Percentiles rank a stretch among this genome's conserved stretches.
Conservation (phyloP, 2,329 filamentous ascomycete species). For the Cercospora zeina region DNA sequence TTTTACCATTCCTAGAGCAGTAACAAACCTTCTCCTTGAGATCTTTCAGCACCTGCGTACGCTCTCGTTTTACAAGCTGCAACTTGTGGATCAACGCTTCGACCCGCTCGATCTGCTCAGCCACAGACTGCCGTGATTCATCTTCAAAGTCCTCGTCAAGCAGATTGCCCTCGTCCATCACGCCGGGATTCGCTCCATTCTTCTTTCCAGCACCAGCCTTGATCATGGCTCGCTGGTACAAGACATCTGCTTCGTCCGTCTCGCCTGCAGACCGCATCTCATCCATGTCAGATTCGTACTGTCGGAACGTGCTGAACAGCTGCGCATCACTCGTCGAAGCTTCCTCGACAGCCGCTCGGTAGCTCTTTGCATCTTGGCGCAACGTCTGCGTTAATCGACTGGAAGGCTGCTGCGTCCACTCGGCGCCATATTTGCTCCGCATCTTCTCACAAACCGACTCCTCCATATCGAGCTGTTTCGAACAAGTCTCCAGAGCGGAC, state of each 20-base stretch:
- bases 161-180: constrained; percentile 68
- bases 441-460: constrained; percentile 99
- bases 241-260: constrained; percentile 78
- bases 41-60: constrained; percentile 90
- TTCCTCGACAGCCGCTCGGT: constrained; percentile 85
- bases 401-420: constrained; percentile 97
- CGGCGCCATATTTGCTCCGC: constrained; percentile 91
- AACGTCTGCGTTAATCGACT: constrained; percentile 84
- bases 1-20: not conserved
- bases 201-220: constrained; percentile 70
- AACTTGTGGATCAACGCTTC: constrained; percentile 90
- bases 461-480: constrained; percentile 91
- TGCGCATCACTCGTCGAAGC: constrained; percentile 83
- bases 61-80: constrained; percentile 86
- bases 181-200: constrained; percentile 56
- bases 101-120: constrained; percentile 84
- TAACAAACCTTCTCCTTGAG: constrained; percentile 83
- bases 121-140: constrained; percentile 74
- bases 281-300: constrained; percentile 85
- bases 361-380: constrained; percentile 81
- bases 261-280: constrained; percentile 92
- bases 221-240: constrained; percentile 84
- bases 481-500: constrained; percentile 71
- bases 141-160: constrained; percentile 90
- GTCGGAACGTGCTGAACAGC: constrained; percentile 76